Evolutionary conservation across 805 yeast species (phyloP).

Genomic region (Groenewaldozyma salmanticensis): DNA sequence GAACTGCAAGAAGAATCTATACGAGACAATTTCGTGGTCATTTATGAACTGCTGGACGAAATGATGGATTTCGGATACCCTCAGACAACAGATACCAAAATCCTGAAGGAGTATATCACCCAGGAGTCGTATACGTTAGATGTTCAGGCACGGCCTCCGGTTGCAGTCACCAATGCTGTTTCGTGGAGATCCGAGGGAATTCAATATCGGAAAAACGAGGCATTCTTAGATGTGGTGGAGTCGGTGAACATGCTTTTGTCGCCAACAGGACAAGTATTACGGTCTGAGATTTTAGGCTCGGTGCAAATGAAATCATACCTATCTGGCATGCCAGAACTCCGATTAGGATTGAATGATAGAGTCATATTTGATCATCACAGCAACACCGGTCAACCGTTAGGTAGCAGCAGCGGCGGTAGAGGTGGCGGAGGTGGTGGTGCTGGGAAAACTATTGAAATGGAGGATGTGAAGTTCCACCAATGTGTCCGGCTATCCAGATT

Average conservation of each 20-base stretch:
- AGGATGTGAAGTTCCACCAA: constrained; percentile 76
- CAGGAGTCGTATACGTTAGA: constrained; percentile 38
- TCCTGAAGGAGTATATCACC: constrained; percentile 69
- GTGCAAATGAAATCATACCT: constrained; percentile 65
- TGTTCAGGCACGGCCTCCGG: constrained; percentile 41
- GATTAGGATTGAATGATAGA: constrained; percentile 56
- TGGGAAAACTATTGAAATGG: constrained; percentile 32
- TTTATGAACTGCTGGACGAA: constrained; percentile 80
- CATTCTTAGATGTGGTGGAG: constrained; percentile 80
- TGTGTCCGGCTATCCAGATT: constrained; percentile 69
- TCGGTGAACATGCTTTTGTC: constrained; percentile 59
- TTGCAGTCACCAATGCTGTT: constrained; percentile 67
- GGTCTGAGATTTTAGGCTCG: constrained; percentile 63
- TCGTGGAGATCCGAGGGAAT: constrained; percentile 94
- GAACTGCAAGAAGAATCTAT: constrained; percentile 48
- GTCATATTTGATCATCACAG: constrained; percentile 21
- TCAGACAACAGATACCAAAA: constrained; percentile 71
- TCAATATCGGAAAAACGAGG: constrained; percentile 77
- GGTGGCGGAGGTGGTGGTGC: constrained; percentile 3
- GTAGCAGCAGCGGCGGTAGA: constrained; percentile 13
- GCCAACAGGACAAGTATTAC: constrained; percentile 48
- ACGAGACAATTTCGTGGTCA: constrained; percentile 60
- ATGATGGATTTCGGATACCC: constrained; percentile 84
- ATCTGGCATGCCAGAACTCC: constrained; percentile 83
- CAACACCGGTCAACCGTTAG: constrained; percentile 21